Conservation (phyloP, 1,284 basidiomycete genomes). For the Amylostereum chailletii region DNA sequence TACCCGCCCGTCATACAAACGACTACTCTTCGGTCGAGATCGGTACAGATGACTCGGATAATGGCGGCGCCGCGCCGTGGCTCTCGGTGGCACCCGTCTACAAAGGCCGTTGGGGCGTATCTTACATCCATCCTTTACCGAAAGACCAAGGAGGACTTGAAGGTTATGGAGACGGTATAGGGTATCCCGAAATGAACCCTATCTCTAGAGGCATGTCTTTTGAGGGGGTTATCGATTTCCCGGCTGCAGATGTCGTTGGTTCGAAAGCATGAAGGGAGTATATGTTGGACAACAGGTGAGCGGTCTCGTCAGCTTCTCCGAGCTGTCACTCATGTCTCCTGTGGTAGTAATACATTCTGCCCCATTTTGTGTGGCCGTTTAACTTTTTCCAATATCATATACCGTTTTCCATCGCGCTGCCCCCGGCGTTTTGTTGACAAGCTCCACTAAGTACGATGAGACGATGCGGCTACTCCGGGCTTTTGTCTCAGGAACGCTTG, state of each 20-base stretch:
- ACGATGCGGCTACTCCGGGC: no score
- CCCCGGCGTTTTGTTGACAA: no score
- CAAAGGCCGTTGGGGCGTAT: constrained; percentile 5
- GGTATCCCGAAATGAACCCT: constrained; percentile 2
- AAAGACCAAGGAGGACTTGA: background rate
- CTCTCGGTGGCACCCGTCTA: constrained; percentile 4
- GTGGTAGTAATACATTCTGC: no score
- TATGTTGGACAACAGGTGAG: no score
- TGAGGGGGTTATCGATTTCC: constrained; percentile 6
- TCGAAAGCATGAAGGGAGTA: no score
- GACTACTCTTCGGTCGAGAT: background rate
- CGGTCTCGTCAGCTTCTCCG: no score
- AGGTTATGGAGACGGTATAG: constrained; percentile 7
- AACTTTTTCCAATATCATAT: no score
- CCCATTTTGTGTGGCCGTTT: no score
- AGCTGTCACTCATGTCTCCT: no score
- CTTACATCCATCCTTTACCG: constrained; percentile 5
- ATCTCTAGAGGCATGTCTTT: constrained; percentile 6
- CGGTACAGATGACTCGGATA: background rate
- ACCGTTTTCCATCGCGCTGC: no score
- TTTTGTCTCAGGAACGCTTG: no score
- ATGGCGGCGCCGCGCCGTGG: constrained; percentile 4
- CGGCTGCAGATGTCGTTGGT: background rate
- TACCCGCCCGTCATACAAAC: background rate
- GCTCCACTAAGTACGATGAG: no score